Evolutionary conservation across 345 rosid genomes (phyloP), one percentile per base, ranked within the genome.

Genomic region (Ricinus communis): DNA sequence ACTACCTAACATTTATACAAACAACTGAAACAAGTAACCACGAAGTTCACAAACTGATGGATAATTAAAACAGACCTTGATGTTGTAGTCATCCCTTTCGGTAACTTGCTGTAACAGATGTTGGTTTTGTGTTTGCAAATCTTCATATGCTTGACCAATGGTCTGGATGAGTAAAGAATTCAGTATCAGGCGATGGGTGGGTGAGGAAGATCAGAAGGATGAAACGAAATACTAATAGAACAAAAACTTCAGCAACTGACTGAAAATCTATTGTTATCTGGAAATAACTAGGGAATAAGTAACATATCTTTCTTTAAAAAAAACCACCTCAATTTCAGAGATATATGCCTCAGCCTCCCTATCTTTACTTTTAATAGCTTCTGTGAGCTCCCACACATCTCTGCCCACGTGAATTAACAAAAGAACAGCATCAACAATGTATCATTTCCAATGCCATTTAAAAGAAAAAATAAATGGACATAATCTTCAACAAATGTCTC

Each of bases 271-370:
- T 1, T 33, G 67, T 40, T 65, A 16, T n/a, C 65, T 19, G 30
- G 21, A 52, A 38, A 51, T 3, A 43, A 36, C 31, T 12, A 60
- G 6, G 36, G n/a, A 47, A 62, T 18, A 61, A 71, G 4, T 62
- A 71, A 61, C 54, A 21, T 50, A n/a, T n/a, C n/a, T n/a, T n/a
- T n/a, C n/a, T n/a, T n/a, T n/a, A n/a, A n/a, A n/a, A n/a, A n/a
- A n/a, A n/a, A n/a, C n/a, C n/a, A 86, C 97, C 99, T 92, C 96
- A 81, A 95, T 92, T 82, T 92, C 97, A 77, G 91, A 83, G 77
- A 95, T 92, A 77, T 85, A 90, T 52, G 96, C 85, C 82, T 92
- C 93, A 21, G 93, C 90, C 82, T 92, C 97, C 62, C 68, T 80
- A 67, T 90, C 93, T 84, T 90, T 92, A 76, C 78, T 87, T 81